Evolutionary conservation across 805 yeast genomes (phyloP).

Genomic region (Maudiozyma turicensis): DNA sequence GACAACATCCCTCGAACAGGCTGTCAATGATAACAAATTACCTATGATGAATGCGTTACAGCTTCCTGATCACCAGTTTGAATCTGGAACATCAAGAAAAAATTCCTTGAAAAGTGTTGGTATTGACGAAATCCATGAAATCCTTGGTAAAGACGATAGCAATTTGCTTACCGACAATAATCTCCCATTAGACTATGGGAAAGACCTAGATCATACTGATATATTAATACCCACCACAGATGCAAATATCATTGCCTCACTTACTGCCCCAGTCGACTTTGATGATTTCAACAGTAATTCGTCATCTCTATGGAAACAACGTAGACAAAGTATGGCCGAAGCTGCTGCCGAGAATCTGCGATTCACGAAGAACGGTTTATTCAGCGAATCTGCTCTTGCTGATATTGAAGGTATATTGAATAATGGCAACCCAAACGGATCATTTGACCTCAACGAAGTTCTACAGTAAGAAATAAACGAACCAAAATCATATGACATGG

Average conservation of each 20-base stretch:
- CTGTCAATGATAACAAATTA: not conserved
- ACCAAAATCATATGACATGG: not conserved
- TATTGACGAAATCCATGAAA: constrained; percentile 25
- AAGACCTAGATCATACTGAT: constrained; percentile 5
- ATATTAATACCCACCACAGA: constrained; percentile 13
- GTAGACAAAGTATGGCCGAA: constrained; percentile 62
- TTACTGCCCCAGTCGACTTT: constrained; percentile 28
- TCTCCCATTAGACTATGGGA: constrained; percentile 3
- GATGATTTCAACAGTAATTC: constrained; percentile 16
- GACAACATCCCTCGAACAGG: not conserved
- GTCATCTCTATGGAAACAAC: constrained; percentile 35
- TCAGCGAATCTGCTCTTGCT: constrained; percentile 63
- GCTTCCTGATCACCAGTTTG: not conserved
- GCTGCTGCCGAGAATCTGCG: constrained; percentile 70
- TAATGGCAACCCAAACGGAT: constrained; percentile 8
- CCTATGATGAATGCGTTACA: not conserved
- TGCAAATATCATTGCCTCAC: constrained; percentile 26
- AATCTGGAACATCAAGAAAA: constrained; percentile 8
- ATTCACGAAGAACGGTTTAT: constrained; percentile 66
- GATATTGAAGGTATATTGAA: constrained; percentile 55
- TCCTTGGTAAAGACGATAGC: constrained; percentile 20
- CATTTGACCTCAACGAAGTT: constrained; percentile 21
- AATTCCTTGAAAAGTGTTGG: constrained; percentile 24
- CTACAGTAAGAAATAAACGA: constrained; percentile 11
- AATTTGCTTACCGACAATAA: constrained; percentile 12